phyloP scores from a whole-genome alignment of 192 early-diverging fungal genomes.

The Cetraspora pellucida region DNA sequence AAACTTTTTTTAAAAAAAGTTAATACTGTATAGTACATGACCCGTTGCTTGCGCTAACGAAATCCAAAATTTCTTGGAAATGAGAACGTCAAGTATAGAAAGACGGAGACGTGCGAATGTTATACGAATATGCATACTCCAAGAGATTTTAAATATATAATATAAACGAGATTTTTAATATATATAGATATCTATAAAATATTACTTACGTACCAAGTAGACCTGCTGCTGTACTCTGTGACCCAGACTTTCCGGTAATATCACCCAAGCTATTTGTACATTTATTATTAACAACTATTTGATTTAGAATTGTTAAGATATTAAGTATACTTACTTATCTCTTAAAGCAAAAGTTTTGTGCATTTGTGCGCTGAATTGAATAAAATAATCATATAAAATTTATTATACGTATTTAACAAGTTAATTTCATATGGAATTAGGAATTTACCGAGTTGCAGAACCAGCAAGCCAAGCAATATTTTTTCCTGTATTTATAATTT shows the following conservation, averaged over 20 bases:
- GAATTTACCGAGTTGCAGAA: slow-evolving; percentile 61
- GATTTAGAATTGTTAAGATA: too few relatives aligned
- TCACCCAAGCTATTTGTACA: slow-evolving; percentile 64
- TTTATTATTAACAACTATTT: too few relatives aligned
- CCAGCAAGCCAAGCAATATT: slow-evolving; percentile 87
- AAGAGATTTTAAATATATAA: too few relatives aligned
- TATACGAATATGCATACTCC: too few relatives aligned
- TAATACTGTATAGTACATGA: too few relatives aligned
- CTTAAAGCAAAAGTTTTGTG: slow-evolving; percentile 70
- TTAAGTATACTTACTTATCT: slow-evolving; percentile 59
- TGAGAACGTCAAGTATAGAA: too few relatives aligned
- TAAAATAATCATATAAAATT: not conserved
- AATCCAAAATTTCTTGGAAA: too few relatives aligned
- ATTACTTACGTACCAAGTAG: slow-evolving; percentile 65
- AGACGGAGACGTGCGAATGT: too few relatives aligned
- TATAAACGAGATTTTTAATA: too few relatives aligned
- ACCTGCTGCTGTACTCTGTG: slow-evolving; percentile 81
- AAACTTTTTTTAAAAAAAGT: too few relatives aligned
- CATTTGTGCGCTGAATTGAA: slow-evolving; percentile 64
- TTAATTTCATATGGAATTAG: not conserved
- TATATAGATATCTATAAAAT: too few relatives aligned
- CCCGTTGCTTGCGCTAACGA: too few relatives aligned
- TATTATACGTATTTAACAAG: not conserved
- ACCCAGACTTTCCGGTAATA: slow-evolving; percentile 81
- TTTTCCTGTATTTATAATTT: slow-evolving; percentile 43